These are phyloP conservation scores for Xanthoconium separans DNA, from an alignment of 1,284 basidiomycete genomes.

Conservation along the genomic window DNA sequence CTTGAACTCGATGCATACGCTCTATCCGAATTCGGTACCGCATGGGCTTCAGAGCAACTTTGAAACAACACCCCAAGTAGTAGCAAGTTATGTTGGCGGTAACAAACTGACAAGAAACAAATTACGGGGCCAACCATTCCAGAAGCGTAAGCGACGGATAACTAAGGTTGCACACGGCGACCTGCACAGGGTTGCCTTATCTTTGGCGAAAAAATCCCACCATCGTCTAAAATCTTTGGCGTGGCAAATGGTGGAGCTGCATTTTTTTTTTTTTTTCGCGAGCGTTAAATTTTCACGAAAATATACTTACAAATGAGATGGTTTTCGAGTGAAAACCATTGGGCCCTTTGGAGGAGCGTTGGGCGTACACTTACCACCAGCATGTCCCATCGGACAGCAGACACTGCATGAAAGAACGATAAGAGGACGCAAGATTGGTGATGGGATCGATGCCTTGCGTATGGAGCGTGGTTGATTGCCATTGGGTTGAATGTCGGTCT, in stretches of 20 bases:
- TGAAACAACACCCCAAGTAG: neutral
- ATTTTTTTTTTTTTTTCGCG: no score
- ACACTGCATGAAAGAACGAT: neutral
- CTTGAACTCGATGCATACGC: neutral
- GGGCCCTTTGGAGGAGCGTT: no score
- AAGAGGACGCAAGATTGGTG: neutral
- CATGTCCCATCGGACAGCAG: neutral
- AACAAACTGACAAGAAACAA: no score
- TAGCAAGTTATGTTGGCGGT: neutral
- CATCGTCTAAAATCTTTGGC: neutral
- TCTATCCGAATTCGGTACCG: neutral
- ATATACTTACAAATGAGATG: neutral
- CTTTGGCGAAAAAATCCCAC: neutral
- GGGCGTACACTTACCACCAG: neutral
- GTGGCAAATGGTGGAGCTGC: no score
- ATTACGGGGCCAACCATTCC: no score
- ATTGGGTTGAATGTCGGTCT: neutral
- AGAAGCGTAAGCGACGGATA: neutral
- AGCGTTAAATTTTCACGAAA: neutral
- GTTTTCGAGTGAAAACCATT: no score
- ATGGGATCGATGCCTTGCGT: slow-evolving; percentile 18
- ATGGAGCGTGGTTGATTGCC: slow-evolving; percentile 5
- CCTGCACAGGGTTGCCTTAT: neutral
- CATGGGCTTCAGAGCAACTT: neutral
- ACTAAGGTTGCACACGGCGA: neutral